Evolutionary conservation across 176 grass and related monocot species (phyloP).

Genomic region (Chrysopogon serrulatus): DNA sequence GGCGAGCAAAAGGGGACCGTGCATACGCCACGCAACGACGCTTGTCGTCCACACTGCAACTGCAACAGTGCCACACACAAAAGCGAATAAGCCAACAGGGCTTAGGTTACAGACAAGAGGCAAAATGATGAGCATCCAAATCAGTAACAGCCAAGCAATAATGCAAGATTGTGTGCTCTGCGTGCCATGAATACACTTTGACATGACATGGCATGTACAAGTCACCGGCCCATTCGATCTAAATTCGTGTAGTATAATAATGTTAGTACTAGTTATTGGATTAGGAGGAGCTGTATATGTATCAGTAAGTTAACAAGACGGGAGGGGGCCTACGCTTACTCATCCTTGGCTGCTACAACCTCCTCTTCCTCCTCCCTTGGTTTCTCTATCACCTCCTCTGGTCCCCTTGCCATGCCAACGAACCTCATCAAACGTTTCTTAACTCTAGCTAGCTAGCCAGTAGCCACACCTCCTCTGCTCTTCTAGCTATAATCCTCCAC

Average conservation of each 20-base stretch:
- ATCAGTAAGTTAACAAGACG: background rate
- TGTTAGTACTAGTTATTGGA: no score
- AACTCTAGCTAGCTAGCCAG: background rate
- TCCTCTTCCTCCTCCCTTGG: background rate
- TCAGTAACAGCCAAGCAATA: background rate
- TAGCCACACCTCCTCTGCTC: background rate
- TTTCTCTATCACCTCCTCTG: background rate
- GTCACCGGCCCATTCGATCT: background rate
- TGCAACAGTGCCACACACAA: background rate
- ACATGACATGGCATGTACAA: background rate
- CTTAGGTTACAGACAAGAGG: background rate
- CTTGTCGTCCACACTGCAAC: no score
- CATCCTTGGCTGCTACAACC: background rate
- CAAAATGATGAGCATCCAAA: background rate
- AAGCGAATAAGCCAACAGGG: background rate
- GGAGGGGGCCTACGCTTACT: background rate
- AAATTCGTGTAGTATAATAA: background rate
- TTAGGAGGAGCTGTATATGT: background rate
- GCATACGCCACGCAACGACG: background rate
- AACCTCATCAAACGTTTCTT: constrained; percentile 8
- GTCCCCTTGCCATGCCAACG: background rate
- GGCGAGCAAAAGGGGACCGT: background rate
- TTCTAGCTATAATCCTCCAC: background rate
- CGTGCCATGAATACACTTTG: background rate
- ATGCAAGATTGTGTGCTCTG: background rate